These are phyloP conservation scores for Daldinia bambusicola DNA, from an alignment of 495 filamentous ascomycete species.

Conservation along the genomic window DNA sequence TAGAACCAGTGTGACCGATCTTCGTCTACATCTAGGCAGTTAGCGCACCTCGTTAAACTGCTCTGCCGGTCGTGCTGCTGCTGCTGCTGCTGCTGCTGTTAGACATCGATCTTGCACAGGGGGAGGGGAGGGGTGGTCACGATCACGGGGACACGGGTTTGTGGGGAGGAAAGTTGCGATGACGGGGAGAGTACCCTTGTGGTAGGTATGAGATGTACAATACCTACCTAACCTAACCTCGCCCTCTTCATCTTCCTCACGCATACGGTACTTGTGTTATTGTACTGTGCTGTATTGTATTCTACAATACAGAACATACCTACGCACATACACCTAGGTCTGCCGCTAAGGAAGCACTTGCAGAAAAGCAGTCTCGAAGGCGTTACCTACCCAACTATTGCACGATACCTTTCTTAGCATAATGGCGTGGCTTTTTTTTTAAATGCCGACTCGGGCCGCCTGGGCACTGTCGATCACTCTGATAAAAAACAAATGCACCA, in stretches of 20 bases:
- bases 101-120: slow-evolving; percentile 38
- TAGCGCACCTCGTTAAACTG: slow-evolving; percentile 19
- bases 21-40: slow-evolving; percentile 8
- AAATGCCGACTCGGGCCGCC: slow-evolving; percentile 34
- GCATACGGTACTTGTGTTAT: not conserved
- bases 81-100: slow-evolving; percentile 34
- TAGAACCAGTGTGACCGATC: slow-evolving; percentile 23
- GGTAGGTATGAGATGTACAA: not conserved
- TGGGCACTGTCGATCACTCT: slow-evolving; percentile 31
- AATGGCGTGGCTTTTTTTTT: slow-evolving; percentile 13
- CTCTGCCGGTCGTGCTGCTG: slow-evolving; percentile 32
- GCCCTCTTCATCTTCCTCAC: slow-evolving; percentile 1
- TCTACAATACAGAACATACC: not conserved
- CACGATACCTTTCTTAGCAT: slow-evolving; percentile 19
- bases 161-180: slow-evolving; percentile 16
- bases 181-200: slow-evolving; percentile 19
- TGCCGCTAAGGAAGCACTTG: slow-evolving; percentile 10
- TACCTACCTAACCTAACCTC: too few species aligned
- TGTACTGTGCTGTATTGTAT: too few species aligned
- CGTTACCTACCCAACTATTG: slow-evolving; percentile 2
- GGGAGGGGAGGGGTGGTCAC: not conserved
- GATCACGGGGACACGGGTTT: slow-evolving; percentile 24
- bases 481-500: slow-evolving; percentile 7
- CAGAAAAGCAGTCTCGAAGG: slow-evolving; percentile 21
- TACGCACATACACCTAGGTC: slow-evolving; percentile 18